Evolutionary conservation across 371 early-diverging fungal species (phyloP).

Genomic region (Apophysomyces ossiformis): DNA sequence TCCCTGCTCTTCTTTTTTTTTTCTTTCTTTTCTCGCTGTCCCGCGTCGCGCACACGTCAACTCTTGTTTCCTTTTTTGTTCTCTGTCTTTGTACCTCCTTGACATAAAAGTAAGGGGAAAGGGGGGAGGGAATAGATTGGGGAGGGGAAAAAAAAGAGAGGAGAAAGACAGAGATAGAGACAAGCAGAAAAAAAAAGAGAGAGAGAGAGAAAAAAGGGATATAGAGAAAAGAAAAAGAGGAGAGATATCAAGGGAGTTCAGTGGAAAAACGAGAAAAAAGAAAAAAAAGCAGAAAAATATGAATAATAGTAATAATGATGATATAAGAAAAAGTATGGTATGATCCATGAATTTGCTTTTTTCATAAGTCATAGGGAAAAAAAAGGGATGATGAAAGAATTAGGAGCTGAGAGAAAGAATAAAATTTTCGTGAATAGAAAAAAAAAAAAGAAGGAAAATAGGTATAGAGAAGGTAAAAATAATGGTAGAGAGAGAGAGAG

Average conservation of each 20-base stretch:
- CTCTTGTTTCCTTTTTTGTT: too few relatives aligned
- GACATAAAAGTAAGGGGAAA: too few relatives aligned
- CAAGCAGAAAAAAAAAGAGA: not conserved
- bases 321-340: not conserved
- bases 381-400: not conserved
- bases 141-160: not conserved
- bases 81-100: too few relatives aligned
- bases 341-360: not conserved
- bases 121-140: too few relatives aligned
- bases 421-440: not conserved
- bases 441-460: not conserved
- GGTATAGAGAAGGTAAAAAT: not conserved
- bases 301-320: too few relatives aligned
- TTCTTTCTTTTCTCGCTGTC: too few relatives aligned
- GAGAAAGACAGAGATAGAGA: not conserved
- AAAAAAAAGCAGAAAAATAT: not conserved
- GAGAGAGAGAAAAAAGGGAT: not conserved
- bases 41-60: too few relatives aligned
- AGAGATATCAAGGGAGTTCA: too few relatives aligned
- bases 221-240: too few relatives aligned
- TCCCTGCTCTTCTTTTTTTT: too few relatives aligned
- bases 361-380: slow-evolving; percentile 2
- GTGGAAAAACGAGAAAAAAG: not conserved
- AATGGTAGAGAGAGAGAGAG: not conserved
- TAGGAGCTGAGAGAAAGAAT: not conserved